A percentile compares a stretch with the other conserved stretches of the same genome.
These are phyloP conservation scores for Talaromyces sp. DNA, from an alignment of 2,329 filamentous ascomycete species.

Conservation along the genomic window DNA sequence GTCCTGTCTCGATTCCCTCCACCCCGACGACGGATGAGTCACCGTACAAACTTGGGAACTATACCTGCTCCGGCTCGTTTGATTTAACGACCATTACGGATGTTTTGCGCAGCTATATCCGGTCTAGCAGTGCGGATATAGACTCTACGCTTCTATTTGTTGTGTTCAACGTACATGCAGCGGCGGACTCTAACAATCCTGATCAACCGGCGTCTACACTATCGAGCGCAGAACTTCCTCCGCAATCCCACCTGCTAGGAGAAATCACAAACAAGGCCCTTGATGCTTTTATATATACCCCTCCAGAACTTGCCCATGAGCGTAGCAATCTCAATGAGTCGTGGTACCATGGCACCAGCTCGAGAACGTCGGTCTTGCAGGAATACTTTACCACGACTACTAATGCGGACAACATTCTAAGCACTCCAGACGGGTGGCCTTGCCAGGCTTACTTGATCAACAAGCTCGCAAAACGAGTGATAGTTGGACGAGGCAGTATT, in stretches of 20 bases:
- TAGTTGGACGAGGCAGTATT: conserved; percentile 57
- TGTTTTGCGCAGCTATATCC: conserved; percentile 55
- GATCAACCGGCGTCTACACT: conserved; percentile 43
- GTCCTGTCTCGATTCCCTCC: conserved; percentile 56
- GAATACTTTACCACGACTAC: conserved; percentile 54
- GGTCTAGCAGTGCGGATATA: conserved; percentile 54
- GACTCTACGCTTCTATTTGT: conserved; percentile 56
- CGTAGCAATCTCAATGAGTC: conserved; percentile 57
- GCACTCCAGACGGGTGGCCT: conserved; percentile 63
- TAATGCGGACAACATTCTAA: conserved; percentile 36
- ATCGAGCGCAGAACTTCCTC: conserved; percentile 47
- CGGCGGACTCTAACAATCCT: conserved; percentile 46
- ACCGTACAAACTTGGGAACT: conserved; percentile 52
- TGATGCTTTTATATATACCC: conserved; percentile 55
- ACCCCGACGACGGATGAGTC: conserved; percentile 28
- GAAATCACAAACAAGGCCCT: conserved; percentile 50
- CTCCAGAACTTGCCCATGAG: conserved; percentile 50
- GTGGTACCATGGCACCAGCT: conserved; percentile 53
- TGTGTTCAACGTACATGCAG: conserved; percentile 60
- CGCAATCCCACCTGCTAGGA: conserved; percentile 46
- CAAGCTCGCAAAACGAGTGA: conserved; percentile 52
- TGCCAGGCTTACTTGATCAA: conserved; percentile 60
- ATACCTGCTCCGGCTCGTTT: conserved; percentile 55
- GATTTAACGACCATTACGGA: conserved; percentile 52
- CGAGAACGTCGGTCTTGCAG: conserved; percentile 45